A percentile compares a stretch with the other conserved stretches of the same genome.
These are phyloP conservation scores for Cicer cuneatum DNA, from an alignment of 306 rosid species.

Conservation along the genomic window DNA sequence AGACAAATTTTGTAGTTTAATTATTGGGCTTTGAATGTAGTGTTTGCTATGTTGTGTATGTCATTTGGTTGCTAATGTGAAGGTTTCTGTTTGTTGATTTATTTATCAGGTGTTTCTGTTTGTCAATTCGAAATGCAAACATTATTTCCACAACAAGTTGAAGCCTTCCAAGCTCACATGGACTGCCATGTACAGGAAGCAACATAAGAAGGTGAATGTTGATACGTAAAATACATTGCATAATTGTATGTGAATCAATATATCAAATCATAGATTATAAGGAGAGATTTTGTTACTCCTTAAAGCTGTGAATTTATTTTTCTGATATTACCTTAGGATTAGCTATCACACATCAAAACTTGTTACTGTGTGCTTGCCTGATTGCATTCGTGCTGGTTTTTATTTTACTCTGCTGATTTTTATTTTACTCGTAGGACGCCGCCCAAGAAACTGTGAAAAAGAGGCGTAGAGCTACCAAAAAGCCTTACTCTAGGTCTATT, in stretches of 20 bases:
- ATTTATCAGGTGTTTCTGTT: slow-evolving; percentile 68
- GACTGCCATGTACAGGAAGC: slow-evolving; percentile 83
- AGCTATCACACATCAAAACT: neutral
- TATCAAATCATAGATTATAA: neutral
- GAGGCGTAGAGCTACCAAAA: slow-evolving; percentile 41
- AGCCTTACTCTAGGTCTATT: slow-evolving; percentile 48
- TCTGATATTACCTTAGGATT: neutral
- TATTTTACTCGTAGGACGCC: slow-evolving; percentile 69
- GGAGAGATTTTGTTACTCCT: no score
- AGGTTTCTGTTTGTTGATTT: slow-evolving; percentile 7
- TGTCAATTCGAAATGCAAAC: slow-evolving; percentile 72
- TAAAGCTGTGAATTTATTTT: neutral
- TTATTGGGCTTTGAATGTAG: neutral
- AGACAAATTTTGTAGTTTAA: neutral
- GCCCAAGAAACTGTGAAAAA: slow-evolving; percentile 57
- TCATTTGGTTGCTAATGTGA: neutral
- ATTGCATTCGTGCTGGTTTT: neutral
- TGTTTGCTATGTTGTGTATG: neutral
- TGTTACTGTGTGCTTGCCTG: neutral
- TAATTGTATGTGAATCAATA: neutral
- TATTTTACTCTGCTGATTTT: neutral
- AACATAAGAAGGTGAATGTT: slow-evolving; percentile 70
- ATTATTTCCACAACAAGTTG: slow-evolving; percentile 76
- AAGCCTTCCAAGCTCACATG: slow-evolving; percentile 82
- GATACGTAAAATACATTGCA: neutral